Percentiles rank a stretch among this genome's conserved stretches.
Conservation (phyloP, 192 early-diverging fungal genomes). For the Spizellomyces sp. region DNA sequence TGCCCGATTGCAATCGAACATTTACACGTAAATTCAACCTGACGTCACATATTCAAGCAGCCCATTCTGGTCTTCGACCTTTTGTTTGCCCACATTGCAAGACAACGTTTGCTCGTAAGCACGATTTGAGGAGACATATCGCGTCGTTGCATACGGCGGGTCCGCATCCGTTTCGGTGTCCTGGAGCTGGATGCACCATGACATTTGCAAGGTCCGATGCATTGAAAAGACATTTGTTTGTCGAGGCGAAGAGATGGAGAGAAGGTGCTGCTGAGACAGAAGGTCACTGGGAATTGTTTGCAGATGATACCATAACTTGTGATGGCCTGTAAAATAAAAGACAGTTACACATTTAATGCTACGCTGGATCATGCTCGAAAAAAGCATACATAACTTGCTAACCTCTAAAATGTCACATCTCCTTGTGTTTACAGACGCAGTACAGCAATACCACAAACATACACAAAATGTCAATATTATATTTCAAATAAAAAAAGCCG, state of each 20-base stretch:
- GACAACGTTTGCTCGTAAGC: constrained; percentile 72
- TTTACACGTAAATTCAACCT: constrained; percentile 69
- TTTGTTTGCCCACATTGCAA: constrained; percentile 66
- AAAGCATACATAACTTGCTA: too few relatives aligned
- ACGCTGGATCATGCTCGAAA: too few relatives aligned
- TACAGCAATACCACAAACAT: too few relatives aligned
- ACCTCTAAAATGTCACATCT: too few relatives aligned
- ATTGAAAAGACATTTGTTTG: constrained; percentile 37
- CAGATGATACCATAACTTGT: neutral
- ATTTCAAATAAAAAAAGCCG: too few relatives aligned
- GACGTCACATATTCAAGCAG: constrained; percentile 58
- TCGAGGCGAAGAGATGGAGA: constrained; percentile 6
- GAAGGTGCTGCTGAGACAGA: neutral
- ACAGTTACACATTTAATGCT: too few relatives aligned
- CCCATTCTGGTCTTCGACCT: constrained; percentile 59
- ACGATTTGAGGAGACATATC: constrained; percentile 69
- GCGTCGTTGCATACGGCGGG: constrained; percentile 20
- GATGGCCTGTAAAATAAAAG: neutral
- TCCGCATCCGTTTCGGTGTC: constrained; percentile 3
- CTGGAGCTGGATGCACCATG: constrained; percentile 10
- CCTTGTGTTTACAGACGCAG: too few relatives aligned
- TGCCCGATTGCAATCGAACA: constrained; percentile 58
- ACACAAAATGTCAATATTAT: too few relatives aligned
- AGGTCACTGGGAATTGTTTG: neutral
- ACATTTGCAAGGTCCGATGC: constrained; percentile 46